Evolutionary conservation across 306 rosid genomes (phyloP).

Genomic region (Trifolium dubium): DNA sequence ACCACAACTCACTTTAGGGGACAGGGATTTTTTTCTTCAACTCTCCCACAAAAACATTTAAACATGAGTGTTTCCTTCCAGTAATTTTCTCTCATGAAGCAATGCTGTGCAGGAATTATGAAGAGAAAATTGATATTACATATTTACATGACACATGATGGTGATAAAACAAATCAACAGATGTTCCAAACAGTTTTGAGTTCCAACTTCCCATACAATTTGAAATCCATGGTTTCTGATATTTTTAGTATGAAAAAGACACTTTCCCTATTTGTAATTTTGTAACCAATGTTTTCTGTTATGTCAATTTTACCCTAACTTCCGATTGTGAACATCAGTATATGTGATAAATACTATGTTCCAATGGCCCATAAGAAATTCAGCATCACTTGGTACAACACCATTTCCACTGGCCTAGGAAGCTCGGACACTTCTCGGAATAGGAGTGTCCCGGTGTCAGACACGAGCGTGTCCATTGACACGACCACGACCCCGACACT

Average conservation of each 20-base stretch:
- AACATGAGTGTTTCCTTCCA: neutral
- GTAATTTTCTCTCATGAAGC: neutral
- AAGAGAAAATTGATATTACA: neutral
- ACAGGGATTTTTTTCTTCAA: neutral
- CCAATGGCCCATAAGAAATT: conserved; percentile 3
- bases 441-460: no score
- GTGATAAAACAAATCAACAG: neutral
- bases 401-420: conserved; percentile 16
- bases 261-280: conserved; percentile 25
- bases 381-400: conserved; percentile 7
- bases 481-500: no score
- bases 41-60: neutral
- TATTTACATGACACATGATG: neutral
- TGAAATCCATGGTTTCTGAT: no score
- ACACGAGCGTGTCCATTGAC: no score
- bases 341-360: neutral
- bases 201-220: neutral
- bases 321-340: neutral
- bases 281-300: neutral
- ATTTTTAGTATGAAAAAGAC: neutral
- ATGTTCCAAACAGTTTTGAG: neutral
- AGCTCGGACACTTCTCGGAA: no score
- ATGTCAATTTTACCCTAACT: no score
- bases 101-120: neutral
- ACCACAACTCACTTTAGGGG: neutral